phyloP scores from a whole-genome alignment of 345 rosid genomes.

The Noccaea caerulescens region DNA sequence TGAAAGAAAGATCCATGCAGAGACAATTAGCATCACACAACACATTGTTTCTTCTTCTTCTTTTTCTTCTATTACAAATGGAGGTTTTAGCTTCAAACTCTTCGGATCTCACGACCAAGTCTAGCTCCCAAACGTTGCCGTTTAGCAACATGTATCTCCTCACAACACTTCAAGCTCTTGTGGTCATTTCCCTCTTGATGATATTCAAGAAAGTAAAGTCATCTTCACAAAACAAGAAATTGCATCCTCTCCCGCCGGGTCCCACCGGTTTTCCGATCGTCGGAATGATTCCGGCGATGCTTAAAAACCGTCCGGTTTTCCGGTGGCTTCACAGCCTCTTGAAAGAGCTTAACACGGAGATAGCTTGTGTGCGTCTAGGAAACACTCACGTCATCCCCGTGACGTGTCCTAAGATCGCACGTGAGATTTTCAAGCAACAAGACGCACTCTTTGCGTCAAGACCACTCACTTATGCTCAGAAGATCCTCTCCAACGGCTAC shows the following conservation, averaged over 20 bases:
- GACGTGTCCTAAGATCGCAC: constrained; percentile 46
- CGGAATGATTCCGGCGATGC: constrained; percentile 43
- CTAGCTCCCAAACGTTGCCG: neutral
- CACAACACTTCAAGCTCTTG: constrained; percentile 37
- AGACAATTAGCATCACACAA: constrained; percentile 14
- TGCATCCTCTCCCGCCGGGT: constrained; percentile 50
- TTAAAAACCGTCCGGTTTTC: constrained; percentile 43
- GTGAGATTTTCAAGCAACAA: constrained; percentile 45
- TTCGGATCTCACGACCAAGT: constrained; percentile 28
- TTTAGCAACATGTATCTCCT: constrained; percentile 33
- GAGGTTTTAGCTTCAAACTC: constrained; percentile 39
- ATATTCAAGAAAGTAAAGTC: constrained; percentile 38
- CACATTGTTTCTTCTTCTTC: constrained; percentile 9
- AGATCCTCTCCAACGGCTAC: constrained; percentile 38
- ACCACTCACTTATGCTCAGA: constrained; percentile 39
- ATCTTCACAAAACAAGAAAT: constrained; percentile 13
- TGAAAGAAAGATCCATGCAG: constrained; percentile 28
- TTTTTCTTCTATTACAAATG: constrained; percentile 29
- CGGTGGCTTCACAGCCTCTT: constrained; percentile 46
- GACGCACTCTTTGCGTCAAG: constrained; percentile 48
- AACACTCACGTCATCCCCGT: constrained; percentile 48
- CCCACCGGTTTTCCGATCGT: constrained; percentile 47
- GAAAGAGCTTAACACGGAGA: constrained; percentile 48
- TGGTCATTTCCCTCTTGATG: constrained; percentile 19
- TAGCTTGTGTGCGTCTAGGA: constrained; percentile 51